Evolutionary conservation across 805 yeast genomes (phyloP), one percentile per base, ranked within the genome.

Genomic region (Vanderwaltozyma yarrowii): DNA sequence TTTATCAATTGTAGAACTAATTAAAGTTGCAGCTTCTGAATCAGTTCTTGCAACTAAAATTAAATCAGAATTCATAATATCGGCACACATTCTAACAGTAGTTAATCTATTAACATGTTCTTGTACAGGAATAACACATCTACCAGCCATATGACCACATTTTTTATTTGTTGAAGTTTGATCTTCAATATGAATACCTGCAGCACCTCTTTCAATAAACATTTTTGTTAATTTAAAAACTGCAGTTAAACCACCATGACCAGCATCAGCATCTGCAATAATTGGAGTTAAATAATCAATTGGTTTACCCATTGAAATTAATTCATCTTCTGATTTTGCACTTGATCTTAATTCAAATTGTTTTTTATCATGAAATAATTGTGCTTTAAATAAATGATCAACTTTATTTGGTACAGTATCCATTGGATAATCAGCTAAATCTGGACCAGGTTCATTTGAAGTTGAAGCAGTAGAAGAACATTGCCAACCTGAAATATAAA

Each of bases 61-160:
- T 58, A 89, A 72, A 57, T 87, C 87, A 32, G 87, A 74, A 37
- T 94, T 92, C 66, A 85, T 77, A 45, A 88, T 82, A 66, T 89
- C 97, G 35, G 96, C 96, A 55, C 94, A 78, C 45, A 95, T 86
- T 65, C 97, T 80, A 55, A 89, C 84, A 35, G 96, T 94, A 47
- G 86, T 80, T 61, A 89, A 72, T 63, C 97, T 78, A 69, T 85
- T 87, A 65, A 89, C 84, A 67, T 89, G 97, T 69, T 89, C 97
- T 67, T 87, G 96, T 43, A 87, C 92, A 46, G 97, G 97, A 45
- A 89, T 96, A 51, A 89, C 76, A 38, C 92, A 96, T 66, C 92
- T 86, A 54, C 97, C 97, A 49, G 95, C 96, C 97, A 89, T 89
- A 67, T 89, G 97, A 44, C 97, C 97, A 70, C 97, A 89, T 69